Percentiles rank a stretch among this genome's conserved stretches.
These are phyloP conservation scores for Termitomyces heimii DNA, from an alignment of 768 basidiomycete genomes.

Conservation along the genomic window DNA sequence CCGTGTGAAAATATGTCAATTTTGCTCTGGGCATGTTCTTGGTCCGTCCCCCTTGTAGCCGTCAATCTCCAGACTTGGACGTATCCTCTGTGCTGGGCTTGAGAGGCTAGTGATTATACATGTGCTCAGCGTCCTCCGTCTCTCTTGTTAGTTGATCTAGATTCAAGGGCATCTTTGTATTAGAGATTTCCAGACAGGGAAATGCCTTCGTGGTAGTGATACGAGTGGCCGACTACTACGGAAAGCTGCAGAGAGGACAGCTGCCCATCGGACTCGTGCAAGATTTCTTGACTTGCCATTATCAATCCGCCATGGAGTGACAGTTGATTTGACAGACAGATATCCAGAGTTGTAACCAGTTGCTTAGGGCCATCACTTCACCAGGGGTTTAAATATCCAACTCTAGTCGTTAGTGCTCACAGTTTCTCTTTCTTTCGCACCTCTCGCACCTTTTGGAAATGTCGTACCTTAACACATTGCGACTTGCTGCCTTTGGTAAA, in stretches of 20 bases:
- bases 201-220: not conserved
- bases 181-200: not conserved
- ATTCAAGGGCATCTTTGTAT: not conserved
- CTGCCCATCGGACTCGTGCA: too few relatives aligned
- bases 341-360: not conserved
- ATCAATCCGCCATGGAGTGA: not conserved
- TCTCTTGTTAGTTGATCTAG: not conserved
- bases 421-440: not conserved
- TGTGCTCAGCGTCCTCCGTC: not conserved
- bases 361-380: not conserved
- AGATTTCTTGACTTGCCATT: not conserved
- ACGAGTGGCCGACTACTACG: not conserved
- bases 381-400: not conserved
- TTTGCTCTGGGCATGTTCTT: not conserved
- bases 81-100: too few relatives aligned
- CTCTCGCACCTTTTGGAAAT: not conserved
- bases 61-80: not conserved
- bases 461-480: conserved; percentile 11
- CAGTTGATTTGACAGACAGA: not conserved
- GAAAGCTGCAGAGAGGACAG: not conserved
- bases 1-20: not conserved
- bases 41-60: too few relatives aligned
- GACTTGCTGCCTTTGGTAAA: conserved; percentile 1
- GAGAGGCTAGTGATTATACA: not conserved
- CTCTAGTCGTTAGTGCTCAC: too few relatives aligned